Conservation (phyloP, 192 early-diverging fungal species). For the Podila horticola region DNA sequence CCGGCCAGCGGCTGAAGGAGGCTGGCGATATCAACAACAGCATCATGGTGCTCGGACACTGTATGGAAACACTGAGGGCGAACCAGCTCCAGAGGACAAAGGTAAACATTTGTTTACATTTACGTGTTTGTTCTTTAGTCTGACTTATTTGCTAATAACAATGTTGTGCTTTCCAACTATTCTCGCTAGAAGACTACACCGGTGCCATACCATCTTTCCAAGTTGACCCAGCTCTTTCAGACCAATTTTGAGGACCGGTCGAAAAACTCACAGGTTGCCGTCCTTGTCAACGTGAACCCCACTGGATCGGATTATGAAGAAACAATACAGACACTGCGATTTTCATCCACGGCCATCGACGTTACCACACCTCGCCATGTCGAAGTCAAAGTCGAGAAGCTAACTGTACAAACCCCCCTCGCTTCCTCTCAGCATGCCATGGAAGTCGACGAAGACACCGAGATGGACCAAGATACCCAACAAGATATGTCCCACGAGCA, state of each 20-base stretch:
- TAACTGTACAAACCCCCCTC: too few species aligned
- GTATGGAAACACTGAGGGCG: slow-evolving; percentile 68
- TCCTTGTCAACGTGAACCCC: slow-evolving; percentile 74
- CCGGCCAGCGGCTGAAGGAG: slow-evolving; percentile 69
- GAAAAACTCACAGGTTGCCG: slow-evolving; percentile 27
- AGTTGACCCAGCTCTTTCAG: slow-evolving; percentile 75
- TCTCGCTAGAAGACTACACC: slow-evolving; percentile 32
- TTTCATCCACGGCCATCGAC: slow-evolving; percentile 69
- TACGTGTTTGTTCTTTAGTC: not conserved
- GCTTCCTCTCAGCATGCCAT: too few species aligned
- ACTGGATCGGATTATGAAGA: slow-evolving; percentile 65
- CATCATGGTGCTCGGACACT: slow-evolving; percentile 77
- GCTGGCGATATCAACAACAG: slow-evolving; percentile 76
- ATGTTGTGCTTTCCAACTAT: not conserved
- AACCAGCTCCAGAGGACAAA: slow-evolving; percentile 57
- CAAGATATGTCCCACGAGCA: not conserved
- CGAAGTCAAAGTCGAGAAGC: not conserved
- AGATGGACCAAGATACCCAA: not conserved
- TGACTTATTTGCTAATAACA: not conserved
- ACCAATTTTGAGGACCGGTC: slow-evolving; percentile 65
- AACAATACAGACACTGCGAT: slow-evolving; percentile 66
- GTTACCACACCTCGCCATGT: slow-evolving; percentile 31
- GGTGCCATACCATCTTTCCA: slow-evolving; percentile 75
- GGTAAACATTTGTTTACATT: slow-evolving; percentile 22
- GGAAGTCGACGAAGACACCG: not conserved